Evolutionary conservation across 805 yeast genomes (phyloP).

Genomic region (Metschnikowia proteae): DNA sequence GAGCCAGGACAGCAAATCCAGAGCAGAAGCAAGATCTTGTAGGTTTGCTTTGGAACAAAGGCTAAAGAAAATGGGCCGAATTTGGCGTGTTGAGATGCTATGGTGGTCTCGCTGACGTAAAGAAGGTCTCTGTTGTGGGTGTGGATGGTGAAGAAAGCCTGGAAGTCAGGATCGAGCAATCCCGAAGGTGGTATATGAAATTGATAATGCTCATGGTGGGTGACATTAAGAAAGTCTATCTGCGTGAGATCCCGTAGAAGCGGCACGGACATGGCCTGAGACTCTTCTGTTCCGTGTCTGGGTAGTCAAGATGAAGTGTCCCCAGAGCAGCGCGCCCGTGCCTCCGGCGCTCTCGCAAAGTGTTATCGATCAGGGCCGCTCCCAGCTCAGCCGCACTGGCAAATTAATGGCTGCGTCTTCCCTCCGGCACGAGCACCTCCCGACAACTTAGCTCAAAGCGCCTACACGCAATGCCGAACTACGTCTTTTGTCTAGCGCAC

Average conservation of each 20-base stretch:
- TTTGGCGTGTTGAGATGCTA: conserved; percentile 21
- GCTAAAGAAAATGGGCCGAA: conserved; percentile 30
- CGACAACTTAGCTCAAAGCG: background rate
- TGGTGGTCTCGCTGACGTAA: conserved; percentile 32
- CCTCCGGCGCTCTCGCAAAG: background rate
- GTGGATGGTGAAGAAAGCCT: conserved; percentile 26
- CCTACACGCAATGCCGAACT: conserved; percentile 26
- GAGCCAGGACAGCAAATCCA: conserved; percentile 7
- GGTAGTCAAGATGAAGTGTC: background rate
- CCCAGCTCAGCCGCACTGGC: conserved; percentile 1
- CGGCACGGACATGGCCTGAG: conserved; percentile 1
- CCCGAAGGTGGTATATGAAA: background rate
- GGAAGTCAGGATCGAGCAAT: background rate
- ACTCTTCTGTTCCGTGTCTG: background rate
- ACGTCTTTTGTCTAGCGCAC: conserved; percentile 58
- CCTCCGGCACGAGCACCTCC: background rate
- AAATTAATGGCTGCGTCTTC: conserved; percentile 1
- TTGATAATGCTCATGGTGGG: background rate
- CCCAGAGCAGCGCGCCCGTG: background rate
- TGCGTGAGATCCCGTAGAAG: conserved; percentile 5
- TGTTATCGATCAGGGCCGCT: background rate
- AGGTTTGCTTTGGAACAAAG: conserved; percentile 1
- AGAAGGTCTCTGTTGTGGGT: conserved; percentile 17
- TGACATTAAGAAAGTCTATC: background rate
- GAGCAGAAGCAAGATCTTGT: conserved; percentile 4